A percentile compares a stretch with the other conserved stretches of the same genome.
Evolutionary conservation across 2,329 filamentous ascomycete genomes (phyloP).

Genomic region (Plectosphaerella sp.): DNA sequence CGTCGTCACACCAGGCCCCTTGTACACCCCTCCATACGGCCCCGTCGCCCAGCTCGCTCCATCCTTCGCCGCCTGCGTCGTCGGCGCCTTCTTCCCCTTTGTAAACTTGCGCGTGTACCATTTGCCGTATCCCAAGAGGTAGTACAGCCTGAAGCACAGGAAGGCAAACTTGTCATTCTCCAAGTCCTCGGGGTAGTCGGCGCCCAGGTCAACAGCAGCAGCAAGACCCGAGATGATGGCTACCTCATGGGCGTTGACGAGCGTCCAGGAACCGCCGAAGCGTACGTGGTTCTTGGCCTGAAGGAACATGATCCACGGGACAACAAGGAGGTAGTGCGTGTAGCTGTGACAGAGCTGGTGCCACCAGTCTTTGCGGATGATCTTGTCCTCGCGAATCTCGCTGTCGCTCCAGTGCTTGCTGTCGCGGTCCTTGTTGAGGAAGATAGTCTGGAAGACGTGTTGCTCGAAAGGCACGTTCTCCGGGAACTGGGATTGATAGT

Average conservation of each 20-base stretch:
- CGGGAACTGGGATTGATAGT: conserved; percentile 67
- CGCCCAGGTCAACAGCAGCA: conserved; percentile 64
- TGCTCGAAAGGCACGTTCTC: conserved; percentile 29
- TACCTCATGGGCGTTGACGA: conserved; percentile 64
- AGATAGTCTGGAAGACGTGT: conserved; percentile 41
- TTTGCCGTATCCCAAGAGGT: conserved; percentile 54
- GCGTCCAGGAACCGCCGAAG: conserved; percentile 61
- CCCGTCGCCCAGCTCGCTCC: conserved; percentile 54
- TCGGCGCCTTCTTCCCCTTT: conserved; percentile 10
- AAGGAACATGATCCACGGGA: conserved; percentile 63
- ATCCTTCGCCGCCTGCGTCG: conserved; percentile 32
- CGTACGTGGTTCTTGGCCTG: conserved; percentile 56
- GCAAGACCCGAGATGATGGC: conserved; percentile 65
- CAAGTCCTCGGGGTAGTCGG: conserved; percentile 57
- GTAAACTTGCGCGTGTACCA: conserved; percentile 47
- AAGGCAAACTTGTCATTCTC: conserved; percentile 60
- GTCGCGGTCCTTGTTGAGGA: conserved; percentile 52
- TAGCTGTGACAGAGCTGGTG: conserved; percentile 57
- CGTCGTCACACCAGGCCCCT: conserved; percentile 50
- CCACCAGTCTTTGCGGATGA: conserved; percentile 58
- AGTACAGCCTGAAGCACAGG: conserved; percentile 57
- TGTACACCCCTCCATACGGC: conserved; percentile 54
- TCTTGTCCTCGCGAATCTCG: conserved; percentile 48
- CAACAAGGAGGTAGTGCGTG: conserved; percentile 54
- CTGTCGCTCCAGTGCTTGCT: conserved; percentile 47